phyloP scores from a whole-genome alignment of 495 filamentous ascomycete species.

The Aspergillus nidulans region DNA sequence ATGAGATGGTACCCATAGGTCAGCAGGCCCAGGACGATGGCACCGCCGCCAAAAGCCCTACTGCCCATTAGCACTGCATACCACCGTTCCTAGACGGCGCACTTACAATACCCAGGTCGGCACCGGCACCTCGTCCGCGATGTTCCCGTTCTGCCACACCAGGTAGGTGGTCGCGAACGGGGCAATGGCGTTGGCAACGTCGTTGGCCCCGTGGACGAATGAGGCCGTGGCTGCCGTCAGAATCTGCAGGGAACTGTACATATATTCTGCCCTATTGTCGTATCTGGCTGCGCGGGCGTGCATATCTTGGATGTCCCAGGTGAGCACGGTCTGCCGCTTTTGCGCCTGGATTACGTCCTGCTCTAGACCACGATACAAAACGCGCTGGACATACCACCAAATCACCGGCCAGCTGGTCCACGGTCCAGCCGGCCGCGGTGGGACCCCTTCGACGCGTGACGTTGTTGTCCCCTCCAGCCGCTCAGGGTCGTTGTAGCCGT shows the following conservation, averaged over 20 bases:
- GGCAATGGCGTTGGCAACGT: conserved; percentile 5
- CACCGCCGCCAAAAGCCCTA: conserved; percentile 3
- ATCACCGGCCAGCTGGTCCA: neutral
- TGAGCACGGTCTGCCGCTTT: conserved; percentile 1
- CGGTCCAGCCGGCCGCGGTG: neutral
- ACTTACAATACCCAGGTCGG: conserved; percentile 9
- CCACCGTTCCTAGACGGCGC: neutral
- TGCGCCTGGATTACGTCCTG: conserved; percentile 8
- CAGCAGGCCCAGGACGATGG: conserved; percentile 4
- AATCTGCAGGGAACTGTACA: conserved; percentile 11
- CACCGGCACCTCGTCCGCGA: neutral
- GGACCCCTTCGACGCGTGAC: neutral
- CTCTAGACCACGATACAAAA: conserved; percentile 5
- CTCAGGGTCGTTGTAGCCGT: conserved; percentile 4
- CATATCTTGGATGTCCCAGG: conserved; percentile 11
- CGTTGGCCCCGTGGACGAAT: conserved; percentile 10
- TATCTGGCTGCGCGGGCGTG: conserved; percentile 4
- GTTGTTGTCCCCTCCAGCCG: neutral
- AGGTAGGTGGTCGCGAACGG: conserved; percentile 6
- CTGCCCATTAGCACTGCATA: neutral
- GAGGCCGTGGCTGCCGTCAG: conserved; percentile 7
- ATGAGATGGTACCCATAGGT: conserved; percentile 10
- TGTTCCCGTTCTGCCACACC: conserved; percentile 1
- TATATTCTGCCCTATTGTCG: conserved; percentile 9
- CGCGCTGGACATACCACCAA: neutral